phyloP scores from a whole-genome alignment of 2,329 filamentous ascomycete genomes.

The Pyricularia grisea region DNA sequence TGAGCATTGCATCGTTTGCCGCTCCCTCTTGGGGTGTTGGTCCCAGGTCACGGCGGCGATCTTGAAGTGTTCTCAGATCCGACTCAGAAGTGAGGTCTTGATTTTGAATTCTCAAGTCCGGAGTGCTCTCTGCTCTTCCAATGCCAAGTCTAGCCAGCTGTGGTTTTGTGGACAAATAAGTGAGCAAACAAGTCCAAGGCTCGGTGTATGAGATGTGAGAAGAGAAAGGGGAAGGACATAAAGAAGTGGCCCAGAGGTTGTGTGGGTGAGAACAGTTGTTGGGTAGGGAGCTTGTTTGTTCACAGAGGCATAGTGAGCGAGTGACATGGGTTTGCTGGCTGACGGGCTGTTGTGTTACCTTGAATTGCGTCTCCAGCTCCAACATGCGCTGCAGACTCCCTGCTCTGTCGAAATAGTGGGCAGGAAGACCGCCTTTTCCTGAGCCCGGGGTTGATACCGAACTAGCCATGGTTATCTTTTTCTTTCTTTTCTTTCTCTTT shows the following conservation, averaged over 20 bases:
- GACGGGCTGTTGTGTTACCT: conserved; percentile 32
- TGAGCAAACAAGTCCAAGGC: conserved; percentile 1
- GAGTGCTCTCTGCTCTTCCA: conserved; percentile 5
- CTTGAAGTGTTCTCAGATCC: conserved; percentile 12
- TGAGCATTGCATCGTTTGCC: conserved; percentile 14
- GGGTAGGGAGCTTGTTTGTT: not conserved
- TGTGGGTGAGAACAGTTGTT: not conserved
- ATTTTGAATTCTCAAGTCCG: conserved; percentile 7
- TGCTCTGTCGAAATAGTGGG: conserved; percentile 19
- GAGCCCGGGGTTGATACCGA: not conserved
- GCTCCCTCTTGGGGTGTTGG: conserved; percentile 11
- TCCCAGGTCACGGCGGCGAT: conserved; percentile 14
- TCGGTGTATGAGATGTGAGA: not conserved
- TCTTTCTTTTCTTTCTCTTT: not conserved
- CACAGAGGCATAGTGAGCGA: not conserved
- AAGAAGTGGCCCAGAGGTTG: conserved; percentile 1
- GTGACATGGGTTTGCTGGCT: not conserved
- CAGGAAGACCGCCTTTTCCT: conserved; percentile 5
- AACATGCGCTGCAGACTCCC: conserved; percentile 50
- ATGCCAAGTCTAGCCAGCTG: conserved; percentile 19
- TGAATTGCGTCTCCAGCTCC: conserved; percentile 47
- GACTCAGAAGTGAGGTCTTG: conserved; percentile 7
- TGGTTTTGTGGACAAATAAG: not conserved
- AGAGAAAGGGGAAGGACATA: conserved; percentile 1
- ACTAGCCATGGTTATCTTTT: not conserved